Evolutionary conservation across 805 yeast genomes (phyloP), one percentile per base, ranked within the genome.

Genomic region (Suhomyces prunicola): DNA sequence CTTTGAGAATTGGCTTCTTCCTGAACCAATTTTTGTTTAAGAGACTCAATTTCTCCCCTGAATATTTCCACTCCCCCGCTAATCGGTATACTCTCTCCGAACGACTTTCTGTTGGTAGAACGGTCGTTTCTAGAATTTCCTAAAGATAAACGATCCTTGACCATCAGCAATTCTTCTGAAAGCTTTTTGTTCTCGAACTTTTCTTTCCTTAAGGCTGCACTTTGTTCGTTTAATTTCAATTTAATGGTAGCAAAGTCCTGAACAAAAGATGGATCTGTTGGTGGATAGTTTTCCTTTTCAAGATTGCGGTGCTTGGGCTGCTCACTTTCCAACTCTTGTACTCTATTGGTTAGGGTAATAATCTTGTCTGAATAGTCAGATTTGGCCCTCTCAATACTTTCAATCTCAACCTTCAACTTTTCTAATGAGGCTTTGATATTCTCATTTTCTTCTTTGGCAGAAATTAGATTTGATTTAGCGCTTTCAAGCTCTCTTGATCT

Each of bases 71-170:
- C 39, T 5, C 50, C 48, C 5, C 55, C 53, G 17, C 42, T 42
- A n/a, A 50, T 22, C n/a, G 42, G 47, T 24, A 55, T 57, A 24
- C 55, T 50, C 42, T 72, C 76, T 3, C 75, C 76, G 12, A 44
- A 71, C 1, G 76, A 71, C 33, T 73, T 60, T 51, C 74, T 57
- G 55, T 61, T 58, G 54, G 49, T 62, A 63, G 15, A 59, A 54
- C 50, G 61, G 50, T 62, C 60, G 40, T 68, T 68, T 69, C 74
- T 55, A 76, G 62, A 48, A 70, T 80, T 60, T 80, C 83, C 86
- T n/a, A 86, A 76, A 2, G 87, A 85, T n/a, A 84, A 64, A 59
- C 88, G 77, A 1, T 85, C 80, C 57, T 85, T 87, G 12, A 88
- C 67, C 59, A 86, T 70, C 31, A 78, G 76, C 49, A 86, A 61